phyloP scores from a whole-genome alignment of 192 early-diverging fungal genomes.

The Oehlia diaphana region DNA sequence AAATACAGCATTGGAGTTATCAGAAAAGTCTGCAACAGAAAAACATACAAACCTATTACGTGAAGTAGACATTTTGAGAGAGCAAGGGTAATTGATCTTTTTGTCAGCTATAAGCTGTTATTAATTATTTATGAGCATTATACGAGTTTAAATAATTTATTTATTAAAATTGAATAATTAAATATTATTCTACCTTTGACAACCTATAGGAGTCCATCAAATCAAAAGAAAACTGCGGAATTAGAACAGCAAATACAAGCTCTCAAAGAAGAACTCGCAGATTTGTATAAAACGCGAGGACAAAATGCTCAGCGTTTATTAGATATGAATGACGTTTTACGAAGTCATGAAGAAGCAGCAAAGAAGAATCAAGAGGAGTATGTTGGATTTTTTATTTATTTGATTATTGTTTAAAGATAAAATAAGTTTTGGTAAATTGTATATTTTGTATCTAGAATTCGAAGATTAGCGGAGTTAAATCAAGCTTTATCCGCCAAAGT shows the following conservation, averaged over 20 bases:
- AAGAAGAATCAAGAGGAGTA: constrained; percentile 68
- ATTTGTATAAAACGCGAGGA: constrained; percentile 88
- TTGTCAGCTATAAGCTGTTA: background rate
- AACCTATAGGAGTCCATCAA: constrained; percentile 44
- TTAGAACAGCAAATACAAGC: constrained; percentile 72
- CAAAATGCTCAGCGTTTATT: constrained; percentile 90
- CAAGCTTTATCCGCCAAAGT: constrained; percentile 33
- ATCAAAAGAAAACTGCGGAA: constrained; percentile 67
- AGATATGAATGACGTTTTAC: constrained; percentile 77
- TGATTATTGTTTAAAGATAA: too few species aligned
- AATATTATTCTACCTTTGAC: too few species aligned
- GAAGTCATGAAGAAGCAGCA: constrained; percentile 57
- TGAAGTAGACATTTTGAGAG: constrained; percentile 37
- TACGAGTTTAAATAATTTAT: background rate
- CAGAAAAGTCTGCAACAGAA: constrained; percentile 34
- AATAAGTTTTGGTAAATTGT: background rate
- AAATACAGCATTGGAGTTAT: constrained; percentile 41
- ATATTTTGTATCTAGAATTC: constrained; percentile 34
- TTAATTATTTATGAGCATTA: background rate
- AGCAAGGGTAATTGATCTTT: constrained; percentile 41
- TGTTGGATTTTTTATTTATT: constrained; percentile 34
- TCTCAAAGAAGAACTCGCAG: constrained; percentile 83
- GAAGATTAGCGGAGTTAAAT: constrained; percentile 37
- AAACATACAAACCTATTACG: constrained; percentile 38
- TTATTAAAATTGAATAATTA: background rate